Base-by-base conservation (phyloP, 345 rosid genomes). In the Cochlearia excelsa region DNA sequence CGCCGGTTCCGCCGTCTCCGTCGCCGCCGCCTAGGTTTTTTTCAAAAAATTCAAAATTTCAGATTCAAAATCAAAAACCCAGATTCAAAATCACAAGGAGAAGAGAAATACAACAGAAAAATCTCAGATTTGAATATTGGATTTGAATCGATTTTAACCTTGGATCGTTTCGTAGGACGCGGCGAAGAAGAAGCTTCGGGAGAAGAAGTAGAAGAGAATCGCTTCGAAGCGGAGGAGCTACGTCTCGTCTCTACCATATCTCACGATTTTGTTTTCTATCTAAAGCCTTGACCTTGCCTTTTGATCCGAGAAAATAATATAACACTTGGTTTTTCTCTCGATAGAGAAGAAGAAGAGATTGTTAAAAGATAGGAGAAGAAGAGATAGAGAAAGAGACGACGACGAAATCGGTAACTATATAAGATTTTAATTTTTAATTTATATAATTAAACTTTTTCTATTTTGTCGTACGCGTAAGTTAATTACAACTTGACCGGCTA, bases 231-330 rank as follows among this genome's bases (percentile, higher is more conserved):
- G 44, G 94, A 81, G 30, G 91, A 79, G 80, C 95, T 87, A 39
- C 99, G 83, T 54, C 99, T 79, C 34, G 99, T 94, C 72, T 90
- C 97, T 42, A 90, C 99, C 99, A 94, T 94, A 59, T 54, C 70
- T 45, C 30, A 46, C 46, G 67, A 55, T 56, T 46, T 63, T 38
- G 42, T 7, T 49, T 31, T 26, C 43, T 37, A 35, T 26, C 45
- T 57, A 11, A 33, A 55, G 49, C 69, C 5, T 65, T 63, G 51
- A 65, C 66, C 63, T 74, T 51, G 63, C 60, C 81, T 16, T 76
- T 75, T 37, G 84, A 85, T 82, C 85, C 74, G 70, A 55, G 58
- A 57, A 63, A 61, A 70, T 16, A 16, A 16, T 16, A 16, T 16
- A 66, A 70, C 71, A 60, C 57, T 59, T 46, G 59, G 66, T 59